These are phyloP conservation scores for Acanthamoeba culbertsoni DNA, from an alignment of 208 protist genomes.

Conservation along the genomic window DNA sequence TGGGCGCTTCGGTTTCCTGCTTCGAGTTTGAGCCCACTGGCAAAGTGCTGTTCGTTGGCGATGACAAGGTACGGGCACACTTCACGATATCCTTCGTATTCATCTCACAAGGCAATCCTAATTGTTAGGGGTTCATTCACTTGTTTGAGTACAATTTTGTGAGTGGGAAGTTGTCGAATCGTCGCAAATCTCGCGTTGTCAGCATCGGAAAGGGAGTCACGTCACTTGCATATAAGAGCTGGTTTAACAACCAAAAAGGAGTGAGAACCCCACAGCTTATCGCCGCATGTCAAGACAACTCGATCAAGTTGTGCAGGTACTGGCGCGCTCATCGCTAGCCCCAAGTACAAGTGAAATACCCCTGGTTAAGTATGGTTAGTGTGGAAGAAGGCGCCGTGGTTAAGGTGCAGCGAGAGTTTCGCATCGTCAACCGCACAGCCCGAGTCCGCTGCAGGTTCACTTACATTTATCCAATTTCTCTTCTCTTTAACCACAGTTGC, in stretches of 20 bases:
- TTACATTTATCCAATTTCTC: background rate
- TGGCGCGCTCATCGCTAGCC: background rate
- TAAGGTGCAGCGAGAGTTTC: background rate
- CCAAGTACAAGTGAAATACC: too few relatives aligned
- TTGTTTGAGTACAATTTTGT: slow-evolving; percentile 27
- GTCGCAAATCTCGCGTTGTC: background rate
- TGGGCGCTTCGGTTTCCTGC: background rate
- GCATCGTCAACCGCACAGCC: background rate
- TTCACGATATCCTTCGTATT: background rate
- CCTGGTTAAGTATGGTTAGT: too few relatives aligned
- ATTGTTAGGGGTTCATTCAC: background rate
- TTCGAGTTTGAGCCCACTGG: slow-evolving; percentile 56
- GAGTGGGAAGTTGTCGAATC: background rate
- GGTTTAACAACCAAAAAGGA: slow-evolving; percentile 47
- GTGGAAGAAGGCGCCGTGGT: background rate
- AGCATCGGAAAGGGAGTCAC: background rate
- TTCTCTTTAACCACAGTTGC: slow-evolving; percentile 15
- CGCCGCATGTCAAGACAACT: slow-evolving; percentile 11
- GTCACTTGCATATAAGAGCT: slow-evolving; percentile 37
- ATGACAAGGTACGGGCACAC: slow-evolving; percentile 7
- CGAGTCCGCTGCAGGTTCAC: background rate
- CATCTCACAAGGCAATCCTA: background rate
- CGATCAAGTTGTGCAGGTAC: slow-evolving; percentile 48
- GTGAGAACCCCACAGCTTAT: slow-evolving; percentile 1
- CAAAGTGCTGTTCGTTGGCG: slow-evolving; percentile 11